A percentile compares a stretch with the other conserved stretches of the same genome.
Conservation (phyloP, 495 filamentous ascomycete species). For the Lophiotrema nucula region DNA sequence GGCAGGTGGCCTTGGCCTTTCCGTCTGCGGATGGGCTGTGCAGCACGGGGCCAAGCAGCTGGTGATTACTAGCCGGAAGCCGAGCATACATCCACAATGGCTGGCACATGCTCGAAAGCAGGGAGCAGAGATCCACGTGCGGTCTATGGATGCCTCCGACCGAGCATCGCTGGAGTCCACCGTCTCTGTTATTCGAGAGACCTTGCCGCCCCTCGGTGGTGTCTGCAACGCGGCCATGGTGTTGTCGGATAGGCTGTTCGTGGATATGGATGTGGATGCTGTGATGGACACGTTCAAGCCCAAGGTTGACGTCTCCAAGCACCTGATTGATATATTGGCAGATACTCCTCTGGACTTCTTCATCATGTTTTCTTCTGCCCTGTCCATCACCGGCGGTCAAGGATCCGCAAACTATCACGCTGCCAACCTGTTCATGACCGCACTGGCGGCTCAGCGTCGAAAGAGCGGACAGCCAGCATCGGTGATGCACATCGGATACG, state of each 20-base stretch:
- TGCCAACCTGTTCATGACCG: slow-evolving; percentile 5
- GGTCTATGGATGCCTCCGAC: background rate
- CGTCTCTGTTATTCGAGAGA: background rate
- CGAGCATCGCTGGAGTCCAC: background rate
- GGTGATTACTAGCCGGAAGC: slow-evolving; percentile 56
- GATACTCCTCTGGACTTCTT: slow-evolving; percentile 16
- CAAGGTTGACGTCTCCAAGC: slow-evolving; percentile 12
- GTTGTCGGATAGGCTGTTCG: slow-evolving; percentile 5
- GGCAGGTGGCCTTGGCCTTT: background rate
- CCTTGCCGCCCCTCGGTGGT: background rate
- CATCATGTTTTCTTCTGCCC: slow-evolving; percentile 17
- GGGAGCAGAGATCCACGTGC: background rate
- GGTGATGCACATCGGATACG: background rate
- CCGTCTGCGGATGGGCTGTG: background rate
- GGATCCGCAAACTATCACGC: slow-evolving; percentile 17
- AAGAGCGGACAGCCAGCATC: background rate
- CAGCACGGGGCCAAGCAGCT: slow-evolving; percentile 38
- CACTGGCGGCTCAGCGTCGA: background rate
- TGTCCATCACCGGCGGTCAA: background rate
- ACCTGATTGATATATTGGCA: slow-evolving; percentile 2
- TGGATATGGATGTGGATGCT: background rate
- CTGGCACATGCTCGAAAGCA: background rate
- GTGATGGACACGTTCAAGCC: background rate
- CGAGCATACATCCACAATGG: slow-evolving; percentile 42
- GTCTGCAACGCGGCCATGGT: slow-evolving; percentile 4